Base-by-base conservation (phyloP, 129 eudicot species). In the Escallonia herrerae region DNA sequence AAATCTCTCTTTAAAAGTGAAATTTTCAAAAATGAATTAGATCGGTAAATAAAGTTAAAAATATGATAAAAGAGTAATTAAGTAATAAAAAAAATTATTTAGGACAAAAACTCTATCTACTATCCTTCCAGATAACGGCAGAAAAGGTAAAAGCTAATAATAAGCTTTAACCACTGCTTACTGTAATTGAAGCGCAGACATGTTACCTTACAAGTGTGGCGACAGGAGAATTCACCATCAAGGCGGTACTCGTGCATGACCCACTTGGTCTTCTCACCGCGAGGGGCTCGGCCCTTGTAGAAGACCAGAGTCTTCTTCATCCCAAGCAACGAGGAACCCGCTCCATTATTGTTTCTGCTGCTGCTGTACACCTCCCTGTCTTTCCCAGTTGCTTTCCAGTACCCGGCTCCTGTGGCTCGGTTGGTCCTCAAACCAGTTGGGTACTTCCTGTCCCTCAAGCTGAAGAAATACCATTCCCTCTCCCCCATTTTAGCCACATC, bases 161-260 rank as follows among this genome's bases (percentile, higher is more conserved):
- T 22, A 22, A n/a, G n/a, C n/a, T n/a, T n/a, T n/a, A n/a, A 22
- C 33, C 1, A 22, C 1, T 22, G 33, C 1, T 22, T 22, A 0
- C 33, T 22, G 33, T 22, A 22, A 22, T 22, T 22, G 33, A 63
- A 40, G 65, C 45, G 64, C 47, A 62, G 72, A 59, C 12, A 62
- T 61, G 58, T 69, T 75, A 83, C 88, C 84, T 83, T 83, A 65
- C 77, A 83, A 72, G 84, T 79, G 82, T 76, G 82, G 39, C 88
- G 80, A 65, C 69, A 85, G 52, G 93, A 82, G 75, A 85, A 85
- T 71, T 82, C 83, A 13, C 93, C 93, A 64, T 85, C 93, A 57
- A 85, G 93, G 42, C 93, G 87, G 77, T 85, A 85, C 77, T 85
- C 93, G 50, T 85, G 93, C 93, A 85, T 85, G 62, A 85, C 93